Conservation (phyloP, 2,329 filamentous ascomycete genomes). For the Colletotrichum lini region DNA sequence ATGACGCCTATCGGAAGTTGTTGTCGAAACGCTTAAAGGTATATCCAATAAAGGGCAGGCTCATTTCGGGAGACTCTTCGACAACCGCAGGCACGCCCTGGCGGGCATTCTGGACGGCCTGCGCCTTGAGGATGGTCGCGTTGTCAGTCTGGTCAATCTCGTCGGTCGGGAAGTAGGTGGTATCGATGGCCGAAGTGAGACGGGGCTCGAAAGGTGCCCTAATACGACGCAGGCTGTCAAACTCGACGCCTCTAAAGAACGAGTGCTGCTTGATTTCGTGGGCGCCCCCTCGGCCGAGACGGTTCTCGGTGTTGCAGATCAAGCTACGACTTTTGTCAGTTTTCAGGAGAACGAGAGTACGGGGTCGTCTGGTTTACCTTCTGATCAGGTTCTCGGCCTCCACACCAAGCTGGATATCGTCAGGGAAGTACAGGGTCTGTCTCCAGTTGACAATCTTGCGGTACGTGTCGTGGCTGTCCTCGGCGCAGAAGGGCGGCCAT, state of each 20-base stretch:
- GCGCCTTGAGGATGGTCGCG: slow-evolving; percentile 86
- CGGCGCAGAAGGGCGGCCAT: slow-evolving; percentile 98
- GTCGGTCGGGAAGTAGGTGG: slow-evolving; percentile 98
- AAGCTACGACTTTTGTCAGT: slow-evolving; percentile 69
- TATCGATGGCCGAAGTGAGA: slow-evolving; percentile 93
- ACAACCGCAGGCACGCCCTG: slow-evolving; percentile 56
- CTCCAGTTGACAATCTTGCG: slow-evolving; percentile 99
- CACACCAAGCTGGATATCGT: slow-evolving; percentile 88
- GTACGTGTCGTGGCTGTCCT: slow-evolving; percentile 97
- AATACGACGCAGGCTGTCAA: slow-evolving; percentile 92
- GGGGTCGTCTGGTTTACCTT: slow-evolving; percentile 72
- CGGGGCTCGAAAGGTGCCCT: slow-evolving; percentile 96
- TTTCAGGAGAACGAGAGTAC: not conserved
- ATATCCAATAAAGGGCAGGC: slow-evolving; percentile 94
- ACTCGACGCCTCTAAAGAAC: slow-evolving; percentile 98
- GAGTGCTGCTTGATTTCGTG: slow-evolving; percentile 93
- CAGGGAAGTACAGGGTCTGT: slow-evolving; percentile 94
- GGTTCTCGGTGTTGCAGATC: slow-evolving; percentile 93
- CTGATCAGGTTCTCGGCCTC: slow-evolving; percentile 94
- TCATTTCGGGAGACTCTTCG: slow-evolving; percentile 93
- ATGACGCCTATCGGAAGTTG: slow-evolving; percentile 69
- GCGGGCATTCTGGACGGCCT: slow-evolving; percentile 79
- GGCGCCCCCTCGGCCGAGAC: slow-evolving; percentile 87
- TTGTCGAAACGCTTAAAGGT: slow-evolving; percentile 97
- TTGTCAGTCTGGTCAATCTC: slow-evolving; percentile 98